Base-by-base conservation (phyloP, 2,329 filamentous ascomycete species). In the Phialophora chinensis region DNA sequence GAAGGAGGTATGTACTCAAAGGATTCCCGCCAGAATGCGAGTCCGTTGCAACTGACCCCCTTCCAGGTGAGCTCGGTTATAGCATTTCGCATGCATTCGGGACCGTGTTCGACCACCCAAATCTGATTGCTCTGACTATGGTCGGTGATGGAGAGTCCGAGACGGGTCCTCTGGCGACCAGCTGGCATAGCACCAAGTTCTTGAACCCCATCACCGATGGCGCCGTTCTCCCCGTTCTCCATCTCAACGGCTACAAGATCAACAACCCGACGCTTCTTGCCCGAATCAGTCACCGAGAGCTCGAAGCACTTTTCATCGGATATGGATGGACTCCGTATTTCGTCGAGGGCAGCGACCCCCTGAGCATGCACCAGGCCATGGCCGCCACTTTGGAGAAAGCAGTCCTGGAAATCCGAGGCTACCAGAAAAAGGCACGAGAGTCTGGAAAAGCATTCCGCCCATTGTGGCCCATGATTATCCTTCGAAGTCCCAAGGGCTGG, bases 171-270 rank as follows among this genome's bases (percentile, higher is more conserved):
- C 81, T 93, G 54, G 91, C 91, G 29, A 91, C 91, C 1, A 88
- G 88, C 63, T 93, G 91, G 91, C 91, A 93, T 79, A 90, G 88
- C 78, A 93, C 86, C 74, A 93, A 93, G 77, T 93, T 92, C 79
- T 83, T 93, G 70, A 92, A 93, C 75, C 91, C 91, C 4, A 89
- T 91, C 72, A 89, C 86, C 0, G 90, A 93, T 73, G 91, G 91
- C 33, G 91, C 90, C 44, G 91, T 93, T 7, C 83, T 93, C 1
- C 91, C 91, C 0, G 87, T 93, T 5, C 83, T 93, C 11, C 90
- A 93, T 76, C 82, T 93, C 38, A 93, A 93, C 73, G 91, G 91
- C 55, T 93, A 93, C 84, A 93, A 93, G 82, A 93, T 93, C 81
- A 91, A 91, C 81, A 91, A 92, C 77, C 90, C 90, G 8, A 93